These are phyloP conservation scores for Earliella scabrosa DNA, from an alignment of 1,284 basidiomycete species.

Conservation along the genomic window DNA sequence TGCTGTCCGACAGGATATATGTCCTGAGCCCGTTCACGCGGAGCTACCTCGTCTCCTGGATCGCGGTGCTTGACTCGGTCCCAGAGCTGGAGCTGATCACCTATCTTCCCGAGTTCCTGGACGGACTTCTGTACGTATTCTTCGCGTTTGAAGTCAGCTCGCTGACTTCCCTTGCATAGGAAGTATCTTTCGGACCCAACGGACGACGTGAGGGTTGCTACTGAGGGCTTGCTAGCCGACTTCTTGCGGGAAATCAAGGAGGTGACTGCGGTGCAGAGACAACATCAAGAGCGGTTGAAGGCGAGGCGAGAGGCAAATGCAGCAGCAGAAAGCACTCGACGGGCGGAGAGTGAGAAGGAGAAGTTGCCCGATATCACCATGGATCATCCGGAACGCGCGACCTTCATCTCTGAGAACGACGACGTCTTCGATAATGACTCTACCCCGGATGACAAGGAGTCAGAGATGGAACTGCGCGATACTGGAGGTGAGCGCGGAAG, in stretches of 20 bases:
- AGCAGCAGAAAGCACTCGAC: conserved; percentile 45
- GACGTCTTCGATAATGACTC: conserved; percentile 36
- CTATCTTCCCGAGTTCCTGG: conserved; percentile 94
- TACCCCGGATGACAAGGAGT: conserved; percentile 47
- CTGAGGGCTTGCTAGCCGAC: conserved; percentile 90
- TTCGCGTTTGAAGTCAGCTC: conserved; percentile 1
- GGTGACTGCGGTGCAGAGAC: conserved; percentile 74
- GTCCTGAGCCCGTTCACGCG: conserved; percentile 96
- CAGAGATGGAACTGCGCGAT: conserved; percentile 60
- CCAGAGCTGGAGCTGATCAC: conserved; percentile 95
- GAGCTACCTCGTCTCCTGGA: conserved; percentile 97
- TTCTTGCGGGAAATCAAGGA: conserved; percentile 93
- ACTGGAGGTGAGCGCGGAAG: conserved; percentile 58
- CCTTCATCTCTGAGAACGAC: conserved; percentile 59
- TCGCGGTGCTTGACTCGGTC: conserved; percentile 94
- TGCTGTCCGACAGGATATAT: conserved; percentile 92
- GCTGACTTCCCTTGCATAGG: conserved; percentile 45
- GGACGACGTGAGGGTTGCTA: conserved; percentile 91
- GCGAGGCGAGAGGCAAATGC: conserved; percentile 45
- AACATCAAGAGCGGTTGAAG: conserved; percentile 57
- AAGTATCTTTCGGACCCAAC: conserved; percentile 97
- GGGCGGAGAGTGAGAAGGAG: conserved; percentile 31
- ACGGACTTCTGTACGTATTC: conserved; percentile 85
- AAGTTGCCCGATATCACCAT: conserved; percentile 35
- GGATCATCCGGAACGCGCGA: conserved; percentile 31